Conservation (phyloP, 768 basidiomycete species). For the Boletus rex-veris region DNA sequence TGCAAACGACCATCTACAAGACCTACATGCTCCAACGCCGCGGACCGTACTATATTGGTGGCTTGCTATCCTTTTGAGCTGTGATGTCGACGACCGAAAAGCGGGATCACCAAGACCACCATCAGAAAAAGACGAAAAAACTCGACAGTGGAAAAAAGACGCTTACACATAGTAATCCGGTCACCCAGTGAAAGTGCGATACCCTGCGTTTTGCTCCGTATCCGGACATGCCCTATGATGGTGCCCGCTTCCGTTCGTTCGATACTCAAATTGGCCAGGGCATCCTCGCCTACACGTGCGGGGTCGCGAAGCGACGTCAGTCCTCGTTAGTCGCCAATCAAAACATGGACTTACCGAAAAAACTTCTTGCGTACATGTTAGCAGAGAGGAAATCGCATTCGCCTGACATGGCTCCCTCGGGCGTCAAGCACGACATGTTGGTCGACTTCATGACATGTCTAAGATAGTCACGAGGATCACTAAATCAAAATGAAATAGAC, state of each 20-base stretch:
- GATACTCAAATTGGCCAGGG: conserved; percentile 90
- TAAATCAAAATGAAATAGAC: conserved; percentile 24
- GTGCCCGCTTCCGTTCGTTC: conserved; percentile 71
- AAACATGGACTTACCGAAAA: conserved; percentile 69
- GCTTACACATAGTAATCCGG: conserved; percentile 64
- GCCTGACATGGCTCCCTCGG: conserved; percentile 81
- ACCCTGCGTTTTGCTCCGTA: conserved; percentile 96
- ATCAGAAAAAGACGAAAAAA: not conserved
- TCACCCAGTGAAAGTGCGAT: conserved; percentile 95
- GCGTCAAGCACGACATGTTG: conserved; percentile 97
- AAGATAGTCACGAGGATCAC: conserved; percentile 86
- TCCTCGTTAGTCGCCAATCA: not conserved
- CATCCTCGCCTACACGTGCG: conserved; percentile 74
- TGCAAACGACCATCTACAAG: not conserved
- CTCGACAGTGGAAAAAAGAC: not conserved
- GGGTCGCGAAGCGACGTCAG: not conserved
- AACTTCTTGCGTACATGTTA: conserved; percentile 91
- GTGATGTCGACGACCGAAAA: not conserved
- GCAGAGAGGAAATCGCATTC: conserved; percentile 97
- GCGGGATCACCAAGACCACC: too few relatives aligned
- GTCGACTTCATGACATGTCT: conserved; percentile 94
- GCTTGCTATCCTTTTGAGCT: conserved; percentile 45
- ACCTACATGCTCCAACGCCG: not conserved
- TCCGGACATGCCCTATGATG: conserved; percentile 91
- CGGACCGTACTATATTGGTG: conserved; percentile 12